Percentiles rank a stretch among this genome's conserved stretches.
Evolutionary conservation across 768 basidiomycete genomes (phyloP).

Genomic region (Hypholoma sublateritium): DNA sequence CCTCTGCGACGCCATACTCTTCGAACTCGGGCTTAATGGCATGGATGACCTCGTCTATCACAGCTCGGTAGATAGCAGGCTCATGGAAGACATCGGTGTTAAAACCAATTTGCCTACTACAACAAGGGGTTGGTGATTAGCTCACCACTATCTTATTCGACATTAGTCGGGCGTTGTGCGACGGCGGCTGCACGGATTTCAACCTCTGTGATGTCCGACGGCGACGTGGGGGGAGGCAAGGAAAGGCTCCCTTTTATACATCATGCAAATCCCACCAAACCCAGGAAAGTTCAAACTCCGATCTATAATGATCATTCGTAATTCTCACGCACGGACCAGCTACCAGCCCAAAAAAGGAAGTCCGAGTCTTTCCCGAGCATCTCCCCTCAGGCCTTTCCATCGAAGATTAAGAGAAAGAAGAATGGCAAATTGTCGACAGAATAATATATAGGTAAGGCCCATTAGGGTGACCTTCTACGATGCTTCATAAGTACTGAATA

Average conservation of each 20-base stretch:
- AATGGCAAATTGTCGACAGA: too few relatives aligned
- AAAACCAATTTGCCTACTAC: constrained; percentile 58
- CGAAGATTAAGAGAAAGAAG: too few relatives aligned
- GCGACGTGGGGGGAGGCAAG: constrained; percentile 40
- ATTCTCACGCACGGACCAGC: constrained; percentile 46
- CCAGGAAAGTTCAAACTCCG: constrained; percentile 47
- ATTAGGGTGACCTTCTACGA: too few relatives aligned
- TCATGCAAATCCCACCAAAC: constrained; percentile 40
- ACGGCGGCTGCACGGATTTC: constrained; percentile 33
- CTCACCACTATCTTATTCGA: constrained; percentile 99
- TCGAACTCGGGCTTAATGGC: constrained; percentile 93
- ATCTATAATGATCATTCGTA: constrained; percentile 24
- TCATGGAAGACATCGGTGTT: constrained; percentile 58
- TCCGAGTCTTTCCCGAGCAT: too few relatives aligned
- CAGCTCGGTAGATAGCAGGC: constrained; percentile 87
- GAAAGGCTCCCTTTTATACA: constrained; percentile 50
- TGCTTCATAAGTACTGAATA: too few relatives aligned
- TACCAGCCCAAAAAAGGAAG: neutral
- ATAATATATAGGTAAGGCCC: too few relatives aligned
- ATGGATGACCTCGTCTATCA: constrained; percentile 95
- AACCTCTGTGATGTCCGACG: constrained; percentile 37
- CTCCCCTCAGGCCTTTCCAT: too few relatives aligned
- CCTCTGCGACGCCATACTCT: constrained; percentile 92
- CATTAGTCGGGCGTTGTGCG: constrained; percentile 52
- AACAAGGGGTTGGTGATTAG: constrained; percentile 63